These are phyloP conservation scores for Cymbopogon citratus DNA, from an alignment of 176 grass and related monocot species.

Conservation along the genomic window DNA sequence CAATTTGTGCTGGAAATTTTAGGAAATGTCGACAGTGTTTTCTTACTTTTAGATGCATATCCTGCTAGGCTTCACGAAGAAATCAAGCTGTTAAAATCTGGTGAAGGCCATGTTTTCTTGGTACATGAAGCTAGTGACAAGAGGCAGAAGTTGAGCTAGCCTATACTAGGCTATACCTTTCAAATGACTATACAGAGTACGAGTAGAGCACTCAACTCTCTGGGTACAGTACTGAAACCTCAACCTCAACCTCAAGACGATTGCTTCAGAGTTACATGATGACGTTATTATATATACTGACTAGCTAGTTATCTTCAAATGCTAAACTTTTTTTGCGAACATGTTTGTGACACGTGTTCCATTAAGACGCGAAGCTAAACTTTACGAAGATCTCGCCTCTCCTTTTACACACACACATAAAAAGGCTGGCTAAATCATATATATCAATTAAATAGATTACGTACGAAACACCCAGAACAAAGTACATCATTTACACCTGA, in stretches of 20 bases:
- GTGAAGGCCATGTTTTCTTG: background rate
- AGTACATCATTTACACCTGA: background rate
- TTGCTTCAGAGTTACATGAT: background rate
- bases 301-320: background rate
- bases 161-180: conserved; percentile 1
- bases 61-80: conserved; percentile 6
- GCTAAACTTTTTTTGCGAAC: no score
- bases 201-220: background rate
- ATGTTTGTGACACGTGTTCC: no score
- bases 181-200: background rate
- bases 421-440: background rate
- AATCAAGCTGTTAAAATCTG: conserved; percentile 1
- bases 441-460: background rate
- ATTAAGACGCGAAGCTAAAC: no score
- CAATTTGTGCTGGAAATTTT: conserved; percentile 23
- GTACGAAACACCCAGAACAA: background rate
- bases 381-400: no score
- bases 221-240: background rate
- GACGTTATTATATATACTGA: background rate
- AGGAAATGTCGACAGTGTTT: background rate
- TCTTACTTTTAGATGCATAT: conserved; percentile 14
- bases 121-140: background rate
- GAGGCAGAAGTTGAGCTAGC: background rate
- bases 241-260: background rate
- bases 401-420: background rate